Evolutionary conservation across 108 stramenopile genomes (phyloP).

Genomic region (Chaetoceros muelleri): DNA sequence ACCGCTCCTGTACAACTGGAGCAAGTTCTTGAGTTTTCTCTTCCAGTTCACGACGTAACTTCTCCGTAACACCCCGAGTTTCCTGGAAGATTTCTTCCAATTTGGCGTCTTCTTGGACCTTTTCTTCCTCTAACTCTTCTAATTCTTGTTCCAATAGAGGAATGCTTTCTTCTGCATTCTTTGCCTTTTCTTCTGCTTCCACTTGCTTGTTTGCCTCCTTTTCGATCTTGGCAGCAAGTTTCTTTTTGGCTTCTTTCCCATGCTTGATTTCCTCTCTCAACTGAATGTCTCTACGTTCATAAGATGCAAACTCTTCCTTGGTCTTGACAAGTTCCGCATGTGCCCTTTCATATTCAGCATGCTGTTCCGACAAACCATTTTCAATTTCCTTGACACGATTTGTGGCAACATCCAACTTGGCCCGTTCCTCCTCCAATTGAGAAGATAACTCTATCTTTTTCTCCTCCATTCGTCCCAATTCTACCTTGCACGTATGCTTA

Average conservation of each 20-base stretch:
- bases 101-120: conserved; percentile 53
- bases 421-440: conserved; percentile 31
- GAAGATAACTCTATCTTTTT: conserved; percentile 27
- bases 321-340: conserved; percentile 47
- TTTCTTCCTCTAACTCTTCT: conserved; percentile 27
- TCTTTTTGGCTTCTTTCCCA: conserved; percentile 56
- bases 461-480: conserved; percentile 7
- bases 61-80: conserved; percentile 61
- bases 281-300: conserved; percentile 90
- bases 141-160: conserved; percentile 55
- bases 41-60: conserved; percentile 77
- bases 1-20: conserved; percentile 69
- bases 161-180: conserved; percentile 49
- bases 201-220: conserved; percentile 50
- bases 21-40: conserved; percentile 77
- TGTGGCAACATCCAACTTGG: conserved; percentile 30
- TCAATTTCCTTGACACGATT: conserved; percentile 56
- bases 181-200: conserved; percentile 27
- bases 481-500: conserved; percentile 6
- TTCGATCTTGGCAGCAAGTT: conserved; percentile 61
- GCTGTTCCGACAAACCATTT: conserved; percentile 33
- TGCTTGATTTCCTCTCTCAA: conserved; percentile 87
- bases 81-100: conserved; percentile 72
- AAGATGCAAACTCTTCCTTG: conserved; percentile 82
- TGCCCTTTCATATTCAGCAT: conserved; percentile 49